Base-by-base conservation (phyloP, 2,329 filamentous ascomycete genomes). In the Biscogniauxia mediterranea region DNA sequence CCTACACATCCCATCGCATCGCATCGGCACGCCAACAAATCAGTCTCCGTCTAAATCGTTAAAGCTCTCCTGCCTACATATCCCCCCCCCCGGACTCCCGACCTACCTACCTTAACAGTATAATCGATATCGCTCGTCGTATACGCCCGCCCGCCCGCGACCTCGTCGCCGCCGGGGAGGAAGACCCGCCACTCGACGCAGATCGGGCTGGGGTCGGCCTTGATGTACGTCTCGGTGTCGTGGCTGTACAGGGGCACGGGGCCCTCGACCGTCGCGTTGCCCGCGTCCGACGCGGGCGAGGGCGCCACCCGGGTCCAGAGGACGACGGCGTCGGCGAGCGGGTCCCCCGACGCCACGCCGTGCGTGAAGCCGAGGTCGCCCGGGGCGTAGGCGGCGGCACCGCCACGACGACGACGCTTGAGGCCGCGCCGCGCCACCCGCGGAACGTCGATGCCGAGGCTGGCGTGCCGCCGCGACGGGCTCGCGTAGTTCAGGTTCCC, bases 81-180 rank as follows among this genome's bases (percentile, higher is more conserved):
- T 52, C 57, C 49, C 32, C 46, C 50, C 7, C 8, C 23, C 23
- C 23, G 23, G 5, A 23, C 32, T n/a, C n/a, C n/a, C 38, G 3
- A 46, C 32, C 32, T 2, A 46, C 38, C 11, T 11, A 86, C 85
- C 80, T 91, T 91, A 62, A 92, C 78, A 0, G 89, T 92, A 71
- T 88, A 93, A 70, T 93, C 90, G 54, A 92, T 85, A 70, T 92
- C 89, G 0, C 85, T 89, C 42, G 83, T 89, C 0, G 90, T 92
- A 70, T 87, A 91, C 0, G 82, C 87, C 42, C 76, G 83, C 5
- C 89, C 89, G 1, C 77, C 78, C 56, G 82, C 79, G 1, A 85
- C 83, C n/a, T n/a, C 7, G 84, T 69, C 11, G 75, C 74, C 32
- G 83, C 77, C 80, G 38, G 76, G 75, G 15, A 76, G 75, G 15